A percentile compares a stretch with the other conserved stretches of the same genome.
These are phyloP conservation scores for Colletotrichum brevisporum DNA, from an alignment of 2,329 filamentous ascomycete species.

Conservation along the genomic window DNA sequence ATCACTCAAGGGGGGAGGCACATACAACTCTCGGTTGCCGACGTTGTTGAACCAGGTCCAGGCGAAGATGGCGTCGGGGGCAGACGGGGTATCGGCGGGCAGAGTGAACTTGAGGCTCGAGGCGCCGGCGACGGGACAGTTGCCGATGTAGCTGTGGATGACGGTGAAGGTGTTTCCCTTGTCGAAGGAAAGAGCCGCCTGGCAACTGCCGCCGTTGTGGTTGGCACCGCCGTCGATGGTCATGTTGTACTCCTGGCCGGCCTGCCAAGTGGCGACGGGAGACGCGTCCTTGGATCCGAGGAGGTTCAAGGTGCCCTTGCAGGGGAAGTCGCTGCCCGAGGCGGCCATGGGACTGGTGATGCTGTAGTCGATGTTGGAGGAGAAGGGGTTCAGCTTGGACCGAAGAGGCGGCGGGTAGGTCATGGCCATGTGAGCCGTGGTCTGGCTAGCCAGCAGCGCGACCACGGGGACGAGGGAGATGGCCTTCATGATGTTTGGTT, in stretches of 20 bases:
- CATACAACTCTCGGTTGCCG: slow-evolving; percentile 80
- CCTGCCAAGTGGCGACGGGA: slow-evolving; percentile 71
- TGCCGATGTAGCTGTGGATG: slow-evolving; percentile 70
- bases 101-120: slow-evolving; percentile 76
- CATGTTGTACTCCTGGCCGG: slow-evolving; percentile 75
- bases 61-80: slow-evolving; percentile 74
- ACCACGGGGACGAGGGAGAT: slow-evolving; percentile 43
- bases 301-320: slow-evolving; percentile 74
- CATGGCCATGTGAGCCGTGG: slow-evolving; percentile 71
- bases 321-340: slow-evolving; percentile 78
- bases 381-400: slow-evolving; percentile 66
- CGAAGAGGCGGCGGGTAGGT: slow-evolving; percentile 65
- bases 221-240: slow-evolving; percentile 72
- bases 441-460: slow-evolving; percentile 57
- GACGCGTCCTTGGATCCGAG: slow-evolving; percentile 64
- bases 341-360: slow-evolving; percentile 77
- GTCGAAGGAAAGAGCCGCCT: slow-evolving; percentile 82
- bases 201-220: slow-evolving; percentile 82
- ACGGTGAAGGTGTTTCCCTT: slow-evolving; percentile 79
- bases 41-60: slow-evolving; percentile 86
- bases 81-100: slow-evolving; percentile 71
- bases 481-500: slow-evolving; percentile 55
- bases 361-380: slow-evolving; percentile 72
- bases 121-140: slow-evolving; percentile 62
- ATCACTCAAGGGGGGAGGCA: background rate